Base-by-base conservation (phyloP, 106 monocot species). In the Dactylorhiza incarnata region DNA sequence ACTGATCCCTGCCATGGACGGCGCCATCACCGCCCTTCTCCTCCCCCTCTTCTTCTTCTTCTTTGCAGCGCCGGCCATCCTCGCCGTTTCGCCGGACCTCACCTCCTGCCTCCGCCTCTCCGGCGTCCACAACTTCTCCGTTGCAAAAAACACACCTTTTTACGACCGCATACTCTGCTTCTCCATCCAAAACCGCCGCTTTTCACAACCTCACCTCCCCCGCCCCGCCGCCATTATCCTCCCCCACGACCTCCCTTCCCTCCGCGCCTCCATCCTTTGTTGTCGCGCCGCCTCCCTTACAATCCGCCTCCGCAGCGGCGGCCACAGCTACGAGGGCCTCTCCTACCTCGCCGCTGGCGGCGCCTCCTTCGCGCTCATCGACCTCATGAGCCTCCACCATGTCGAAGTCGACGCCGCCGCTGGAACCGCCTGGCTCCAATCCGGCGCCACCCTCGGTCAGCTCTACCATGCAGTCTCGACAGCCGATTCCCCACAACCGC, bases 361-460 rank as follows among this genome's bases (percentile, higher is more conserved):
- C 37, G 55, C 55, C 22, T 76, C 45, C 3, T 78, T 76, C 45
- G 83, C 75, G 45, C 25, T 82, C 48, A 25, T 79, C 73, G 76
- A 74, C 62, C 62, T 83, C 44, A 61, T 83, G 78, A 83, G 82
- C 77, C 65, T 88, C 24, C 76, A 81, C 61, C 51, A 62, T 13
- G 75, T 90, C 50, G 51, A 63, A 6, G 85, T 90, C 26, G 78
- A 84, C 58, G 11, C 68, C 2, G 68, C 9, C 19, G 65, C 54
- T 10, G 14, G 44, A 22, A 82, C 85, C 2, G 87, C 87, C 14
- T 91, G 87, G 91, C 88, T 85, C 43, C 79, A 88, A 77, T 53
- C 91, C 0, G 91, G 91, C 49, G 91, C 85, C 19, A 88, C 87
- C 0, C 49, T 91, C 4, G 91, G 90, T 9, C 79, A 88, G 66